phyloP scores from a whole-genome alignment of 1,284 basidiomycete species.

The Trametes sp. region DNA sequence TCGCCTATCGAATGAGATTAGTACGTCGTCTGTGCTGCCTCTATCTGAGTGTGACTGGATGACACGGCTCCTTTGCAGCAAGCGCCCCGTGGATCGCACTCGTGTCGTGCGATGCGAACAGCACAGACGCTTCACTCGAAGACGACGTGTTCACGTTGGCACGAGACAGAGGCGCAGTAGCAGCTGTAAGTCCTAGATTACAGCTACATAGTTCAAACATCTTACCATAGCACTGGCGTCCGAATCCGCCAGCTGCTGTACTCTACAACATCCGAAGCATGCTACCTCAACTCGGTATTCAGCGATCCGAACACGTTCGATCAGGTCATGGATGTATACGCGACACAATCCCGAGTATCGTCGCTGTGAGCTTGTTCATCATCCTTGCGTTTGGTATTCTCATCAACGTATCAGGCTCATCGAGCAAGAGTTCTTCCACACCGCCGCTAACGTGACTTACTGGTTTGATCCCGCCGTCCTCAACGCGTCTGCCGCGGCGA shows the following conservation, averaged over 20 bases:
- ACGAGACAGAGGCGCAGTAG: slow-evolving; percentile 74
- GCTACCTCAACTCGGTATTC: not conserved
- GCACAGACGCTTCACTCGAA: slow-evolving; percentile 59
- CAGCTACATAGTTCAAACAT: not conserved
- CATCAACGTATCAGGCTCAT: no score
- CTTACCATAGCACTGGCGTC: not conserved
- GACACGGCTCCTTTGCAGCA: no score
- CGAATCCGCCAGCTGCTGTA: not conserved
- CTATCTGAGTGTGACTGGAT: no score
- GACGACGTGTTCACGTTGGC: slow-evolving; percentile 82
- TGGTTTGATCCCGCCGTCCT: not conserved
- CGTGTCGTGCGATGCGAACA: slow-evolving; percentile 78
- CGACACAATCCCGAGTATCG: not conserved
- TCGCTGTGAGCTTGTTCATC: not conserved
- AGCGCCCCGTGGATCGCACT: slow-evolving; percentile 85
- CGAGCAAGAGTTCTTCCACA: no score
- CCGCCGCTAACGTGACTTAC: not conserved
- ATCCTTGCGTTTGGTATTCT: no score
- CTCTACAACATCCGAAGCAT: not conserved
- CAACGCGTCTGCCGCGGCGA: not conserved
- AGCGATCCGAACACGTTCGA: not conserved
- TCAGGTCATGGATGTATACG: not conserved
- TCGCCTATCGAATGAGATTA: not conserved
- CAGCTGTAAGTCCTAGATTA: slow-evolving; percentile 56
- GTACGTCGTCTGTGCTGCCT: not conserved